phyloP scores from a whole-genome alignment of 2,329 filamentous ascomycete genomes.

The Pseudogymnoascus sp. region DNA sequence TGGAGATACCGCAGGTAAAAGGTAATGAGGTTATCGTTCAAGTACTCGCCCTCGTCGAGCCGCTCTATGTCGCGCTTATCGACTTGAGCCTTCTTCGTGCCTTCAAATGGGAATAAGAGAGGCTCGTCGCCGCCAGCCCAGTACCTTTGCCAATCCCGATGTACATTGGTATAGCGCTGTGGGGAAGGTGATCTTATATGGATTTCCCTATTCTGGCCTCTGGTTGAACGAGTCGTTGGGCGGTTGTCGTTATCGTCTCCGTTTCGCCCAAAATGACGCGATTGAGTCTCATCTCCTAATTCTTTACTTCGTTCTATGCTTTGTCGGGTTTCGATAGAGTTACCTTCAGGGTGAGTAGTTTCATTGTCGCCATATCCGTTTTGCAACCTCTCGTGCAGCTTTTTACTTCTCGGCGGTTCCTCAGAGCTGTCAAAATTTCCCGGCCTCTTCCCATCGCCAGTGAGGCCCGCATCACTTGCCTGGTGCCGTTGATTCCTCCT shows the following conservation, averaged over 20 bases:
- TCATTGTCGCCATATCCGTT: background rate
- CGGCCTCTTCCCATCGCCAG: background rate
- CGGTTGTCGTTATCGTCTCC: background rate
- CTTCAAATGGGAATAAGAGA: slow-evolving; percentile 54
- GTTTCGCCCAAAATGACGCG: background rate
- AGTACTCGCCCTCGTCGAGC: slow-evolving; percentile 74
- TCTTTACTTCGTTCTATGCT: background rate
- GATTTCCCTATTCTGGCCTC: background rate
- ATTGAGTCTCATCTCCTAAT: background rate
- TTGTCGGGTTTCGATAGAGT: background rate
- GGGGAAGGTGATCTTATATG: slow-evolving; percentile 1
- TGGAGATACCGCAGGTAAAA: slow-evolving; percentile 80
- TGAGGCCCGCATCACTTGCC: background rate
- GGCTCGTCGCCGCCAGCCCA: slow-evolving; percentile 47
- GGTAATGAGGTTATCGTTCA: slow-evolving; percentile 88
- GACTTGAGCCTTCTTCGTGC: slow-evolving; percentile 58
- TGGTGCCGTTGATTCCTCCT: background rate
- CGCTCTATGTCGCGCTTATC: slow-evolving; percentile 67
- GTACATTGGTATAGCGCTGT: slow-evolving; percentile 43
- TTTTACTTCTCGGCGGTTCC: background rate
- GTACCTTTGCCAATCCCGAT: slow-evolving; percentile 45
- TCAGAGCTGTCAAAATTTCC: background rate
- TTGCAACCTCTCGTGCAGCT: background rate
- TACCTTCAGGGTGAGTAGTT: background rate
- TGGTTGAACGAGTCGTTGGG: slow-evolving; percentile 11